Evolutionary conservation across 768 basidiomycete genomes (phyloP).

Genomic region (Rhodosporidiobolus sp.): DNA sequence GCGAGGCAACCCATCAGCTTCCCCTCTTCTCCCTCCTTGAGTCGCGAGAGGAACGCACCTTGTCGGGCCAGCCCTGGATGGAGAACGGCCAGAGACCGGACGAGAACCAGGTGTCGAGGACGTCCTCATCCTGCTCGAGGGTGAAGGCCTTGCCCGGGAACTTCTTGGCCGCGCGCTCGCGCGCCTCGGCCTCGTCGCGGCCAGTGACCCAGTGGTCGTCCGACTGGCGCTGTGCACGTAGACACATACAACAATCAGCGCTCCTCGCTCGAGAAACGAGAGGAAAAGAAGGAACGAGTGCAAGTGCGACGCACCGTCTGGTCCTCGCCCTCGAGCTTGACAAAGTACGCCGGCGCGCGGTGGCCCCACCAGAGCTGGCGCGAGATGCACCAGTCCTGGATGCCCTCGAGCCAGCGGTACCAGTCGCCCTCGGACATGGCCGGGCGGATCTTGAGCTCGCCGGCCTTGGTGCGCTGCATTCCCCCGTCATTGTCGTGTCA

Average conservation of each 20-base stretch:
- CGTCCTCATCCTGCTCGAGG: slow-evolving; percentile 90
- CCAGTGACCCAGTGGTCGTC: slow-evolving; percentile 90
- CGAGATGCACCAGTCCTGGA: slow-evolving; percentile 99
- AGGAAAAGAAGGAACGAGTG: neutral
- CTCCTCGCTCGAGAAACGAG: neutral
- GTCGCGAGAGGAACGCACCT: slow-evolving; percentile 54
- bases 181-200: slow-evolving; percentile 70
- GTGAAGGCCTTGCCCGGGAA: slow-evolving; percentile 64
- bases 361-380: slow-evolving; percentile 99
- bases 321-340: slow-evolving; percentile 71
- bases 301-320: slow-evolving; percentile 52
- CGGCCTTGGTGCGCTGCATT: slow-evolving; percentile 74
- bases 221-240: slow-evolving; percentile 57
- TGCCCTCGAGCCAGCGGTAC: slow-evolving; percentile 91
- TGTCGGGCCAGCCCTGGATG: slow-evolving; percentile 95
- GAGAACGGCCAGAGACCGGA: slow-evolving; percentile 97
- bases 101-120: slow-evolving; percentile 99
- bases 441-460: slow-evolving; percentile 78
- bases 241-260: neutral
- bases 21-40: neutral
- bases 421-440: slow-evolving; percentile 86
- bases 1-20: slow-evolving; percentile 13
- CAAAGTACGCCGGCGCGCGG: slow-evolving; percentile 89
- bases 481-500: neutral
- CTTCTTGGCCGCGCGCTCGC: slow-evolving; percentile 65